phyloP scores from a whole-genome alignment of 805 yeast species.

The Monosporozyma aquatica region DNA sequence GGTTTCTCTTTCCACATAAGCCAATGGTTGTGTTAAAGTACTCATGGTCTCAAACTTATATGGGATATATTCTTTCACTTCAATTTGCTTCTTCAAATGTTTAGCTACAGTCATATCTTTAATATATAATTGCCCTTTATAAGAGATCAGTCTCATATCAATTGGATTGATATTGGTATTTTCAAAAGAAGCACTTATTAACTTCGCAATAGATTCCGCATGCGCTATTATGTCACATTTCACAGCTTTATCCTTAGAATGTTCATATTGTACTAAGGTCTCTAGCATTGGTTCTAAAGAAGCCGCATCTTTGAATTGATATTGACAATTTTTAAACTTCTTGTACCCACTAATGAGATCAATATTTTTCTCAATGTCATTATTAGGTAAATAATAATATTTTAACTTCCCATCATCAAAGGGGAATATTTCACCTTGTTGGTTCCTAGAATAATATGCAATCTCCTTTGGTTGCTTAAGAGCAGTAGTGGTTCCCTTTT shows the following conservation, averaged over 20 bases:
- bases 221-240: slow-evolving; percentile 66
- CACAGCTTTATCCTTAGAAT: slow-evolving; percentile 32
- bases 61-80: slow-evolving; percentile 49
- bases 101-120: slow-evolving; percentile 35
- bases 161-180: slow-evolving; percentile 43
- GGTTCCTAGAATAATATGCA: slow-evolving; percentile 52
- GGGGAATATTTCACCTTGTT: slow-evolving; percentile 41
- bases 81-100: slow-evolving; percentile 16
- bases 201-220: slow-evolving; percentile 68
- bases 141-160: slow-evolving; percentile 53
- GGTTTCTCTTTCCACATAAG: slow-evolving; percentile 50
- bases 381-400: slow-evolving; percentile 78
- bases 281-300: slow-evolving; percentile 45
- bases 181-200: slow-evolving; percentile 50
- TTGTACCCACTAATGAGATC: slow-evolving; percentile 60
- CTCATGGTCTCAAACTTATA: slow-evolving; percentile 79
- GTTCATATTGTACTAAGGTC: slow-evolving; percentile 50
- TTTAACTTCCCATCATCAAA: slow-evolving; percentile 47
- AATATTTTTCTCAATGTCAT: slow-evolving; percentile 47
- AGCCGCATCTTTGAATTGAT: slow-evolving; percentile 39
- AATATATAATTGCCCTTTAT: slow-evolving; percentile 68
- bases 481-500: slow-evolving; percentile 54
- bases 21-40: slow-evolving; percentile 71
- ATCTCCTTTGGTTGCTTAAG: slow-evolving; percentile 83
- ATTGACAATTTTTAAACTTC: slow-evolving; percentile 44